phyloP scores from a whole-genome alignment of 805 yeast species.

The Candida glaebosa region DNA sequence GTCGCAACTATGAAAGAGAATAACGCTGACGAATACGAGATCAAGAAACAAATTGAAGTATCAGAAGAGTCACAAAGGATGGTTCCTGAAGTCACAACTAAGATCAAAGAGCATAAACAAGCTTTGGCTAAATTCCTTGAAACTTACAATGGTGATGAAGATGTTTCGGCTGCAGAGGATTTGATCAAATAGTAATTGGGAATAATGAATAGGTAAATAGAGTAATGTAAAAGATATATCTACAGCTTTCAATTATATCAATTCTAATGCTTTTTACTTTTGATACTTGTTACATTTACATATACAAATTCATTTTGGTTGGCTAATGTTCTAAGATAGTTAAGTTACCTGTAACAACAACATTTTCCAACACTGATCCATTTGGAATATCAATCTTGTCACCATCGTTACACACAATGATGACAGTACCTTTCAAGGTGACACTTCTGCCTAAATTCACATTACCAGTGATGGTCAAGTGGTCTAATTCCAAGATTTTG shows the following conservation, averaged over 20 bases:
- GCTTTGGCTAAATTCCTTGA: slow-evolving; percentile 9
- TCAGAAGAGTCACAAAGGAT: slow-evolving; percentile 37
- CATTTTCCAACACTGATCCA: slow-evolving; percentile 92
- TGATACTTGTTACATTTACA: neutral
- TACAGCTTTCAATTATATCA: neutral
- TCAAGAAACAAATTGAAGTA: slow-evolving; percentile 46
- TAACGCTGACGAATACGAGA: slow-evolving; percentile 59
- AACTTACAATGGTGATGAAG: slow-evolving; percentile 27
- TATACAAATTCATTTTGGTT: neutral
- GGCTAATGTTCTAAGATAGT: slow-evolving; percentile 84
- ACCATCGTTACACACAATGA: slow-evolving; percentile 95
- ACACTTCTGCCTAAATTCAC: slow-evolving; percentile 88
- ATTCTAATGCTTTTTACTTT: slow-evolving; percentile 1
- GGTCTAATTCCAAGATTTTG: slow-evolving; percentile 92
- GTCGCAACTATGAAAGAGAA: slow-evolving; percentile 46
- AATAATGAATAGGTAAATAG: too few relatives aligned
- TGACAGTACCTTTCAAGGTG: slow-evolving; percentile 93
- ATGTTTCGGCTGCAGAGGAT: slow-evolving; percentile 18
- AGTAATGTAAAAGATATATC: too few relatives aligned
- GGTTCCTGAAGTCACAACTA: slow-evolving; percentile 26
- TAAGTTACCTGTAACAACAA: slow-evolving; percentile 94
- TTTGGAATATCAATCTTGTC: slow-evolving; percentile 96
- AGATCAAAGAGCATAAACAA: slow-evolving; percentile 17
- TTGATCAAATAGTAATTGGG: slow-evolving; percentile 5
- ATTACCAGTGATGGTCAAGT: slow-evolving; percentile 95